Base-by-base conservation (phyloP, 2,329 filamentous ascomycete genomes). In the Ascochyta rabiei region DNA sequence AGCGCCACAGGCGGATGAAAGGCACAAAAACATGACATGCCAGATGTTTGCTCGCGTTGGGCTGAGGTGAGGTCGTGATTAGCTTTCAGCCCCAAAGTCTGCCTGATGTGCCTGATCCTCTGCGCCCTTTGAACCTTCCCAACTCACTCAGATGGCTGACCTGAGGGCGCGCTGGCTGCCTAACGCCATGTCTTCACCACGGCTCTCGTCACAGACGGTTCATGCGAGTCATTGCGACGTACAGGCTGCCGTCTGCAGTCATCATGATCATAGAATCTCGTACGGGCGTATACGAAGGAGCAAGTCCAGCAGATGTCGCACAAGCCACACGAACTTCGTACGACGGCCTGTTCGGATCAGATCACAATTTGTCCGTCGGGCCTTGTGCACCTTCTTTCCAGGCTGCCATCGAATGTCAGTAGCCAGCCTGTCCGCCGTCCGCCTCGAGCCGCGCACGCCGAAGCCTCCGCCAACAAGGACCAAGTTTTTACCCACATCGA, bases 51-150 rank as follows among this genome's bases (percentile, higher is more conserved):
- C 47, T 50, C 12, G 26, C n/a, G 12, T 38, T 39, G 45, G 9
- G 21, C 30, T 47, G 23, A 13, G 34, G 28, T 55, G 52, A 50
- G 19, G 46, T 56, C 18, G 26, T 19, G 16, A 46, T 48, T 51
- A 43, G 30, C 47, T 50, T 57, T 52, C 37, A 50, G 53, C 35
- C 46, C 53, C 42, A 50, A 30, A 56, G 16, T 47, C 40, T 54
- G 40, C 51, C 51, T 49, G 39, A 19, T 23, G 44, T 19, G 38
- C 31, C 15, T 40, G 31, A 38, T 24, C 8, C 24, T 26, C 16
- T 21, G 39, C 51, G 45, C 35, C 46, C 45, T 49, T 45, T 2
- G 19, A 13, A 40, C 48, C 41, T 39, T 33, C 48, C 34, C 21
- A 3, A 39, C 40, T 16, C 15, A 19, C 18, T 33, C 34, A 13